These are phyloP conservation scores for Fusarium staphyleae DNA, from an alignment of 2,329 filamentous ascomycete species.

Conservation along the genomic window DNA sequence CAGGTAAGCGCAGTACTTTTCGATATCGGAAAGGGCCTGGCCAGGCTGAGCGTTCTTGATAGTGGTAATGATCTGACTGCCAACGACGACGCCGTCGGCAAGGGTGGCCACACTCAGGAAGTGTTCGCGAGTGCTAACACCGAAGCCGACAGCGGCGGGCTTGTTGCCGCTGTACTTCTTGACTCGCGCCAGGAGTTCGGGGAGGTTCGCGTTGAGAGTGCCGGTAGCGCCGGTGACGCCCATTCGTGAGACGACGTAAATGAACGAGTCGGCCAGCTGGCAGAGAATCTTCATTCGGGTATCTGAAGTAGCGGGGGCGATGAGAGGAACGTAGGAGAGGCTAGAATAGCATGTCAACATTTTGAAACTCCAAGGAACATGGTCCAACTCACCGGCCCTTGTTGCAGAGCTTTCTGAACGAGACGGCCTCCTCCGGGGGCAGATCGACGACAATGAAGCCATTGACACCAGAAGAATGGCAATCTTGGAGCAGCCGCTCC, in stretches of 20 bases:
- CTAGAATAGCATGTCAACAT: slow-evolving; percentile 48
- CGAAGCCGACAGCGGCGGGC: slow-evolving; percentile 92
- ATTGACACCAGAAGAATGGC: slow-evolving; percentile 84
- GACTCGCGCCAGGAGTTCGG: slow-evolving; percentile 81
- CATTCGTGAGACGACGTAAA: slow-evolving; percentile 97
- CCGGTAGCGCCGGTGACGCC: slow-evolving; percentile 93
- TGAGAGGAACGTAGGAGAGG: slow-evolving; percentile 95
- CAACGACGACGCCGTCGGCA: slow-evolving; percentile 94
- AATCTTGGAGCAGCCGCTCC: slow-evolving; percentile 84
- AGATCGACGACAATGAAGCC: slow-evolving; percentile 97
- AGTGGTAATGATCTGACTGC: slow-evolving; percentile 90
- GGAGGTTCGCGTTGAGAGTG: slow-evolving; percentile 80
- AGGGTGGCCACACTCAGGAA: slow-evolving; percentile 84
- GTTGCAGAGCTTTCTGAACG: slow-evolving; percentile 85
- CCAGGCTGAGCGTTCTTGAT: slow-evolving; percentile 54
- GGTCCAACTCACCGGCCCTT: slow-evolving; percentile 68
- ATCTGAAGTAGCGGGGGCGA: slow-evolving; percentile 92
- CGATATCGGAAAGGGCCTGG: slow-evolving; percentile 68
- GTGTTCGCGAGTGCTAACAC: slow-evolving; percentile 93
- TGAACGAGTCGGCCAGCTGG: slow-evolving; percentile 96
- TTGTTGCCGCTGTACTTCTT: slow-evolving; percentile 92
- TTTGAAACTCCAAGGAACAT: neutral
- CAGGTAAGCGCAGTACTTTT: slow-evolving; percentile 83
- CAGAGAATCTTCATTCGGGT: slow-evolving; percentile 94
- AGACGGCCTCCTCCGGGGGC: slow-evolving; percentile 92